Evolutionary conservation across 2,329 filamentous ascomycete species (phyloP), one percentile per base, ranked within the genome.

Genomic region (Aspergillus chevalieri): DNA sequence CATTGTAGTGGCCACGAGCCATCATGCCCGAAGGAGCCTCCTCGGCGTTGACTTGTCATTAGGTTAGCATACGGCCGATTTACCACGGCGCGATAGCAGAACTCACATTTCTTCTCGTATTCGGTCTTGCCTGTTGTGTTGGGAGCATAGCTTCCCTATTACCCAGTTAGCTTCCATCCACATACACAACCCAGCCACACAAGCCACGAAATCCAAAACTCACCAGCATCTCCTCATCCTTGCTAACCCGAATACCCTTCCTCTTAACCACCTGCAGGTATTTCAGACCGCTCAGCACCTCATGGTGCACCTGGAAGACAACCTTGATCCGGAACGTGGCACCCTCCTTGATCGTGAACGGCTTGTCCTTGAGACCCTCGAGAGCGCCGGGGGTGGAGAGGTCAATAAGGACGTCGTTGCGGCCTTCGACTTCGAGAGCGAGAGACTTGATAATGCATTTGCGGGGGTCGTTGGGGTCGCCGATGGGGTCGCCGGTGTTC

Each of bases 211-310:
- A 3, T 41, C 22, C 7, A 17, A 21, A 78, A 78, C 85, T 65
- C 73, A 93, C 90, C 80, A 98, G 87, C 93, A 98, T 98, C 77
- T 97, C 92, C 62, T 94, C 87, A 65, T 93, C 87, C 82, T 96
- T 98, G 77, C 86, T 88, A 53, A 92, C 83, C 52, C 82, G 83
- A 68, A 97, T 80, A 48, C 88, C 87, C 78, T 90, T 90, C 62
- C 91, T 81, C 80, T 93, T 95, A 55, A 96, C 87, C 38, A 90
- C 81, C 75, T 98, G 93, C 50, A 98, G 82, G 71, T 97, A 98
- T 76, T 96, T 94, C 67, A 98, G 75, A 43, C 93, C 93, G 62
- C 88, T 93, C 48, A 97, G 81, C 58, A 98, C 92, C 73, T 97
- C 87, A 70, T 96, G 90, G 78, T 98, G 90, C 43, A 98, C 93